A percentile compares a stretch with the other conserved stretches of the same genome.
phyloP scores from a whole-genome alignment of 768 basidiomycete species.

The Pleurotus salmoneostramineus region DNA sequence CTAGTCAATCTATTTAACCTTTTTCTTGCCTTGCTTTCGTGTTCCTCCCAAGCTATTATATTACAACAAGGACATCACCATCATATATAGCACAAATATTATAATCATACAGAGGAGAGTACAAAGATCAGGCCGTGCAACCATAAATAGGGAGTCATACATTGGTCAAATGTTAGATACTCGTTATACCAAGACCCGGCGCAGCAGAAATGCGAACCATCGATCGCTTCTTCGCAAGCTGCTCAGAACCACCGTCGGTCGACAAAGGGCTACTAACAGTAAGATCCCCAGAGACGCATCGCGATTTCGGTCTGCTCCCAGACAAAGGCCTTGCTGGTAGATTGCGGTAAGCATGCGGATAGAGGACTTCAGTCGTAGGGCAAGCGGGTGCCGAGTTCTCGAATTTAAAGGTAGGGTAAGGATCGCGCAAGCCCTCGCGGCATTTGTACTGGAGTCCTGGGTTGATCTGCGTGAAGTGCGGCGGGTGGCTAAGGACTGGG shows the following conservation, averaged over 20 bases:
- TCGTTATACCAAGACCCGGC: neutral
- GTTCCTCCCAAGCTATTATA: too few species aligned
- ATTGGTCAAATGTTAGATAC: neutral
- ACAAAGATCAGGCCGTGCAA: neutral
- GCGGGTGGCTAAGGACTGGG: neutral
- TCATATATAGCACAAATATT: neutral
- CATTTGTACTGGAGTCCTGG: neutral
- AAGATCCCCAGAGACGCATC: neutral
- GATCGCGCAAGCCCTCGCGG: neutral
- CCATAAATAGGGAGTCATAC: neutral
- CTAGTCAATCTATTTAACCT: slow-evolving; percentile 2
- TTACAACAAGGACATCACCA: neutral
- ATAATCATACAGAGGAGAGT: neutral
- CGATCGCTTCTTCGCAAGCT: neutral
- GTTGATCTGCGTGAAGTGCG: neutral
- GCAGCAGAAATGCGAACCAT: neutral
- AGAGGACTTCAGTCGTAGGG: neutral
- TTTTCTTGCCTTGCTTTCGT: neutral
- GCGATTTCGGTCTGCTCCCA: neutral
- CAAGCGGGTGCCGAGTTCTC: neutral
- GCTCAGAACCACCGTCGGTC: neutral
- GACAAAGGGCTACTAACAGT: neutral
- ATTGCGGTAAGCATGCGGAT: slow-evolving; percentile 9
- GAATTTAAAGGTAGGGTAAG: neutral
- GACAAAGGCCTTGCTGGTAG: neutral